Conservation (phyloP, 1,284 basidiomycete genomes). For the Microbotryum lychnidis-dioicae region DNA sequence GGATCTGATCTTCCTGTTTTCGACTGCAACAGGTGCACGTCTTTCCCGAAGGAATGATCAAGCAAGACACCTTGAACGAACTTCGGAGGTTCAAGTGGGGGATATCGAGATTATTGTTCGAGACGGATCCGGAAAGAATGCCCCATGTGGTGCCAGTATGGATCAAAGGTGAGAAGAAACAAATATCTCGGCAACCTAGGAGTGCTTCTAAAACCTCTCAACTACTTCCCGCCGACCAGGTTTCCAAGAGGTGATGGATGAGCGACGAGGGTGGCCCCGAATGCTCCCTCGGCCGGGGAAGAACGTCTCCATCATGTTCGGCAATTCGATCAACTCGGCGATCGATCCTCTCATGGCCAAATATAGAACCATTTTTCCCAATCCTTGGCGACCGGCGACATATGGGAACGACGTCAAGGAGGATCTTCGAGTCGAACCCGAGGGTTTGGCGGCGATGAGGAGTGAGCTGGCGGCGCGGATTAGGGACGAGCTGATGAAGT, state of each 20-base stretch:
- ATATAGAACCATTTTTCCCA: slow-evolving; percentile 12
- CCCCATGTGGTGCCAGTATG: slow-evolving; percentile 91
- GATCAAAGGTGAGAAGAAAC: slow-evolving; percentile 58
- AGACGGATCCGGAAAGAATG: slow-evolving; percentile 45
- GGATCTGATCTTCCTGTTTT: neutral
- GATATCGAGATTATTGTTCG: slow-evolving; percentile 79
- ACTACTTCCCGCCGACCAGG: slow-evolving; percentile 45
- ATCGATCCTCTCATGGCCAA: slow-evolving; percentile 37
- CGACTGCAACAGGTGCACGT: slow-evolving; percentile 63
- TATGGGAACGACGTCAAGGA: slow-evolving; percentile 19
- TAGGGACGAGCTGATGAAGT: slow-evolving; percentile 25
- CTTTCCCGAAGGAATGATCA: slow-evolving; percentile 87
- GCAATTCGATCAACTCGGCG: slow-evolving; percentile 50
- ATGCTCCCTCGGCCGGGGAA: slow-evolving; percentile 62
- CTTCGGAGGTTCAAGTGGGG: slow-evolving; percentile 94
- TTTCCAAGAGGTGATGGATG: slow-evolving; percentile 84
- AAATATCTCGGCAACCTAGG: neutral
- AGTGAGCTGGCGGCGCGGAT: slow-evolving; percentile 28
- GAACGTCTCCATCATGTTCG: slow-evolving; percentile 62
- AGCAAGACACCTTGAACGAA: slow-evolving; percentile 58
- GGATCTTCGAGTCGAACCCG: slow-evolving; percentile 25
- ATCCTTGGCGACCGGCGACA: slow-evolving; percentile 12
- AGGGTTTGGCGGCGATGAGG: slow-evolving; percentile 18
- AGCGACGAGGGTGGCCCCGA: slow-evolving; percentile 60
- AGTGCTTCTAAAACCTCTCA: neutral